Evolutionary conservation across 192 early-diverging fungal species (phyloP).

Genomic region (Gorgonomyces haynaldii): DNA sequence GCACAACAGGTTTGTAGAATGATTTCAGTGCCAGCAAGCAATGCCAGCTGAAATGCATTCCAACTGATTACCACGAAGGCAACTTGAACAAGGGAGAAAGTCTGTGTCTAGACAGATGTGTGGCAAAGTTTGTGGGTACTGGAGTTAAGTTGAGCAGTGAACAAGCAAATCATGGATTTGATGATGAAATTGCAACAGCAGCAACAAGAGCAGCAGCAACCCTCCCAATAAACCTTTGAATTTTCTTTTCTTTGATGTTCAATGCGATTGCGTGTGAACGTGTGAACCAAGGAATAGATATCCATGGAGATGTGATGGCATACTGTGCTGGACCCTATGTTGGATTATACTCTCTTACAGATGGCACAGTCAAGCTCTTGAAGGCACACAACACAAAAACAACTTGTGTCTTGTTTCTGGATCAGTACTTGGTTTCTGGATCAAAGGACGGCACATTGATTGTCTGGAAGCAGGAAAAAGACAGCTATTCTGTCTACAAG

Average conservation of each 20-base stretch:
- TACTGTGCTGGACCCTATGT: neutral
- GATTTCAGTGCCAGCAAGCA: neutral
- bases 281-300: conserved; percentile 6
- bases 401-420: neutral
- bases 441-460: conserved; percentile 2
- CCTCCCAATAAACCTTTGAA: neutral
- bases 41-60: conserved; percentile 1
- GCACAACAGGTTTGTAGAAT: neutral
- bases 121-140: conserved; percentile 8
- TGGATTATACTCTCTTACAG: neutral
- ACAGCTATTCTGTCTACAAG: neutral
- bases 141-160: neutral
- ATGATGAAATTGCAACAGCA: conserved; percentile 1
- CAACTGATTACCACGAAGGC: neutral
- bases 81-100: neutral
- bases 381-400: conserved; percentile 4
- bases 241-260: neutral
- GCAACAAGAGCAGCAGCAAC: neutral
- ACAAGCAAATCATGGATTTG: conserved; percentile 1
- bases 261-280: neutral
- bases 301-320: neutral
- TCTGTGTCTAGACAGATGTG: conserved; percentile 5
- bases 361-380: neutral
- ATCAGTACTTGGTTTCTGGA: conserved; percentile 1
- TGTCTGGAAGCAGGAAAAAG: neutral